Percentiles rank a stretch among this genome's conserved stretches.
Conservation (phyloP, 2,329 filamentous ascomycete genomes). For the Plectosphaerella cucumerina region DNA sequence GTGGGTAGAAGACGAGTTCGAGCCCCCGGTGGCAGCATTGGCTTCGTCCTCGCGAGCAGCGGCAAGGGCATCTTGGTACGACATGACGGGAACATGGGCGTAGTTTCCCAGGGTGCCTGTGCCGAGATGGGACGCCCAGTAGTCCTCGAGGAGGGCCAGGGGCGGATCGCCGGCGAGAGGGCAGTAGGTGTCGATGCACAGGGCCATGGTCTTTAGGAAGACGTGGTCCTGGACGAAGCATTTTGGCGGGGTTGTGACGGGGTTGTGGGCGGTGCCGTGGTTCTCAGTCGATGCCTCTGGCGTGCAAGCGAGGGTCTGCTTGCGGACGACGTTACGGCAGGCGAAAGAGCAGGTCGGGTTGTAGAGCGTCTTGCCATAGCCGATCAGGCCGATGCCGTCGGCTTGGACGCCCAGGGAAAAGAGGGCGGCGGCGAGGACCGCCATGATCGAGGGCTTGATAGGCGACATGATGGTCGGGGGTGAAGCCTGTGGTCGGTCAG, state of each 20-base stretch:
- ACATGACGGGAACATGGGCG: conserved; percentile 16
- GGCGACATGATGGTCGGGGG: not conserved
- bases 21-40: not conserved
- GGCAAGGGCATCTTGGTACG: conserved; percentile 16
- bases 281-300: conserved; percentile 13
- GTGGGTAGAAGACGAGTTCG: not conserved
- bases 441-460: not conserved
- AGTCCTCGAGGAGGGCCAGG: conserved; percentile 15
- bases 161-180: conserved; percentile 14
- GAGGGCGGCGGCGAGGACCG: not conserved
- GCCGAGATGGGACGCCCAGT: conserved; percentile 23
- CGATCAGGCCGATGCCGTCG: conserved; percentile 25
- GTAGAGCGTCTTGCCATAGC: conserved; percentile 30
- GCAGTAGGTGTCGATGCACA: conserved; percentile 28
- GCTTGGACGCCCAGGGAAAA: not conserved
- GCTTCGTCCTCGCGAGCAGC: not conserved
- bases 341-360: conserved; percentile 29
- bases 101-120: conserved; percentile 20
- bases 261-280: conserved; percentile 18
- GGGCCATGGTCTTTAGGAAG: conserved; percentile 26
- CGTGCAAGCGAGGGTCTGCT: conserved; percentile 23
- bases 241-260: conserved; percentile 10
- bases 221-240: conserved; percentile 23
- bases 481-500: not conserved
- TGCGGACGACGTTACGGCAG: conserved; percentile 23